Conservation (phyloP, 2,329 filamentous ascomycete species). For the Cytospora piceicola region DNA sequence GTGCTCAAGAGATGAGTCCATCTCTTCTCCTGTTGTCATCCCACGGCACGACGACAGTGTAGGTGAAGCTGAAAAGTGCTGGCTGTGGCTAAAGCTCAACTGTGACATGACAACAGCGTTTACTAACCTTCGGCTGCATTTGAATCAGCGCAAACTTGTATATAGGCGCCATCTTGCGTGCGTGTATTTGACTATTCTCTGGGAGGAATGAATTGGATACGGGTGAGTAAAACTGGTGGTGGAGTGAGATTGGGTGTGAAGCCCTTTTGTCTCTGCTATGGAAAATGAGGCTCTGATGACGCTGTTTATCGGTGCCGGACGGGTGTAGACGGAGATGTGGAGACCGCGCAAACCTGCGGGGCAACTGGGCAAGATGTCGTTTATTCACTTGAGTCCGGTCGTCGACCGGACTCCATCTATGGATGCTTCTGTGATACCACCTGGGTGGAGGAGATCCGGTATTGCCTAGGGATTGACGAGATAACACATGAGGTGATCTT, state of each 20-base stretch:
- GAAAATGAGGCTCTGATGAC: neutral
- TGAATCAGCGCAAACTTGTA: slow-evolving; percentile 55
- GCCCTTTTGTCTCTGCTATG: neutral
- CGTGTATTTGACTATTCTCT: neutral
- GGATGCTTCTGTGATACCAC: too few species aligned
- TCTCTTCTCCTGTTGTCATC: too few species aligned
- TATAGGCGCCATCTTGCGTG: slow-evolving; percentile 42
- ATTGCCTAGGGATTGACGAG: too few species aligned
- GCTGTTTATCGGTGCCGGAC: slow-evolving; percentile 24
- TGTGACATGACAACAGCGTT: slow-evolving; percentile 1
- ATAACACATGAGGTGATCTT: too few species aligned
- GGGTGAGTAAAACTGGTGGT: neutral
- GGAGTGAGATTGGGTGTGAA: neutral
- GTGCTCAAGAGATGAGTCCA: too few species aligned
- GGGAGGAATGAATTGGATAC: neutral
- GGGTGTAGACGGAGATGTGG: slow-evolving; percentile 9
- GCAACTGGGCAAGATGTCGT: neutral
- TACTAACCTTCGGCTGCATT: slow-evolving; percentile 47
- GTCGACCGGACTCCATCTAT: neutral
- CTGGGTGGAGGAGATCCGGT: too few species aligned
- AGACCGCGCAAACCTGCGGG: slow-evolving; percentile 5
- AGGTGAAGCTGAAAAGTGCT: neutral
- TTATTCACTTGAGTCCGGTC: neutral
- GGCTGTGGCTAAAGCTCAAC: neutral
- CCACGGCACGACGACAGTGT: too few species aligned